Conservation (phyloP, 768 basidiomycete genomes). For the Tulasnella sp. region DNA sequence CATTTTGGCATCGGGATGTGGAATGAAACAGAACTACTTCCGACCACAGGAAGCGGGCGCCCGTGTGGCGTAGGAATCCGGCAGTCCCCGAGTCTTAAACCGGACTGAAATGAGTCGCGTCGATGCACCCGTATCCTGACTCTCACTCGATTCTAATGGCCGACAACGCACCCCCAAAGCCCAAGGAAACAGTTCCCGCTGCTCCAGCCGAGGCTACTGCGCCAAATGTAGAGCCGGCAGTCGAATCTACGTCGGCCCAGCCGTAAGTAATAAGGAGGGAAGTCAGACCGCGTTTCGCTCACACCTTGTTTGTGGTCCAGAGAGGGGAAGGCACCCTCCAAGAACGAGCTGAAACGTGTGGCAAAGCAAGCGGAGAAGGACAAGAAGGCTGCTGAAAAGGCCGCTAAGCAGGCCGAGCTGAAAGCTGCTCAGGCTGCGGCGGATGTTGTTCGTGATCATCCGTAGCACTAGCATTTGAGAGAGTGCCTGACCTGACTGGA, state of each 20-base stretch:
- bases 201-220: background rate
- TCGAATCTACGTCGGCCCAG: background rate
- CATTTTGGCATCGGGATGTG: no score
- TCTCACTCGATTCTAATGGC: background rate
- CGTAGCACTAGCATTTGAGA: conserved; percentile 4
- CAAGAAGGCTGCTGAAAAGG: conserved; percentile 77
- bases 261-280: background rate
- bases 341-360: conserved; percentile 83
- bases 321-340: conserved; percentile 38
- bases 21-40: no score
- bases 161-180: background rate
- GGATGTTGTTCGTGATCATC: conserved; percentile 39
- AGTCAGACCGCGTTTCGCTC: background rate
- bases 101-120: background rate
- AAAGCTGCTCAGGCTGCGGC: conserved; percentile 53
- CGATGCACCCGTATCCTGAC: background rate
- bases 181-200: background rate
- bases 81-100: background rate
- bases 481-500: background rate
- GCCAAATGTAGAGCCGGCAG: background rate
- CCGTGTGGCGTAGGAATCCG: background rate
- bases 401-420: conserved; percentile 64
- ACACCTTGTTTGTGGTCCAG: background rate
- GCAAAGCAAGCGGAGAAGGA: conserved; percentile 87
- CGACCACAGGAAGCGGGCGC: background rate